phyloP scores from a whole-genome alignment of 192 early-diverging fungal genomes.

The Diversispora epigaea region DNA sequence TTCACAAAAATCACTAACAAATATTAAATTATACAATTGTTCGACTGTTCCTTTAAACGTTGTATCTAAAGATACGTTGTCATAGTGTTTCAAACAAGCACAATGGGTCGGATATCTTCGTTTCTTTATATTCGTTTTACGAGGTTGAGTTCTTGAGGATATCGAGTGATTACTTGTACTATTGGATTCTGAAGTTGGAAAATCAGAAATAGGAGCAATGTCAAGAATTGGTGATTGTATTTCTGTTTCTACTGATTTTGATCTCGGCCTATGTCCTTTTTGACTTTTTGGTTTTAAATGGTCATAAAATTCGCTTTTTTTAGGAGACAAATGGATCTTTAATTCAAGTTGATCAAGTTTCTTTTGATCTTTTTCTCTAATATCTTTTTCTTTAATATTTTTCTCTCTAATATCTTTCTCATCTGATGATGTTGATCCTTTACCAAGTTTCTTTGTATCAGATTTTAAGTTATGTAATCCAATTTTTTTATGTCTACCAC shows the following conservation, averaged over 20 bases:
- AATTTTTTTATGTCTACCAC: neutral
- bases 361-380: constrained; percentile 15
- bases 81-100: constrained; percentile 51
- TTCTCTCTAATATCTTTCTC: constrained; percentile 3
- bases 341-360: constrained; percentile 21
- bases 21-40: constrained; percentile 55
- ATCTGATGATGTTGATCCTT: neutral
- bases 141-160: neutral
- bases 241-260: neutral
- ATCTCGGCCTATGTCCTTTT: neutral
- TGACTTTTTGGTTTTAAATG: neutral
- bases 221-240: neutral
- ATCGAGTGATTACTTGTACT: constrained; percentile 1
- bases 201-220: neutral
- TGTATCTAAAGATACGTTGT: constrained; percentile 45
- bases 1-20: constrained; percentile 48
- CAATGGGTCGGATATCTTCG: constrained; percentile 43
- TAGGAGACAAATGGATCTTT: constrained; percentile 31
- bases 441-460: constrained; percentile 3
- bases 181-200: neutral
- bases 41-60: constrained; percentile 49
- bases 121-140: neutral
- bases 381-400: constrained; percentile 19
- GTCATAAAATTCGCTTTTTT: constrained; percentile 31
- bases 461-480: neutral